A percentile compares a stretch with the other conserved stretches of the same genome.
Evolutionary conservation across 331 rosid species (phyloP).

Genomic region (Quercus lobata): DNA sequence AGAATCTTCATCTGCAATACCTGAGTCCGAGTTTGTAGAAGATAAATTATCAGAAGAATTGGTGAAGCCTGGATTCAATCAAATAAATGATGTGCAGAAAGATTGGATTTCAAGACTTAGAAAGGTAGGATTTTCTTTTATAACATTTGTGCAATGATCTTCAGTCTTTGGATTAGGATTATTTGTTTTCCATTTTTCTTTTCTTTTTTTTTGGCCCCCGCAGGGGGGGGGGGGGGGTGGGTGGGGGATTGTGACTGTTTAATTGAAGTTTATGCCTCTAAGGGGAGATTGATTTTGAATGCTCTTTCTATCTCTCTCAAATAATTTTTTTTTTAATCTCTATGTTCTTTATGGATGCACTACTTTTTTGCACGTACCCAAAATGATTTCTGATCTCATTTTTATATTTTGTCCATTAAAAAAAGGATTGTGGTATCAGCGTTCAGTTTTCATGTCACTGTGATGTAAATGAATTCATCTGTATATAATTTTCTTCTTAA

Average conservation of each 20-base stretch:
- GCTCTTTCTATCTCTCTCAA: background rate
- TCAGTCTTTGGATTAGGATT: background rate
- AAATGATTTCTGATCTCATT: background rate
- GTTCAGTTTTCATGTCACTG: background rate
- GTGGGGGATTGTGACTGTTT: background rate
- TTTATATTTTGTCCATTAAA: background rate
- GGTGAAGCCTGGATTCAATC: slow-evolving; percentile 15
- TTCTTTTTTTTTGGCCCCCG: no score
- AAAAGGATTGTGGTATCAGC: background rate
- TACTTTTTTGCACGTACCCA: background rate
- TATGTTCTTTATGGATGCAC: background rate
- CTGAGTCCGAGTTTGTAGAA: slow-evolving; percentile 20
- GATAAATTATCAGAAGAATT: slow-evolving; percentile 35
- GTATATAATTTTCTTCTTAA: background rate
- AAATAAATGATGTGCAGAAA: slow-evolving; percentile 15
- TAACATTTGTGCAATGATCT: background rate
- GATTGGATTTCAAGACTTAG: slow-evolving; percentile 33
- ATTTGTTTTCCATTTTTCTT: background rate
- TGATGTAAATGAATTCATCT: background rate
- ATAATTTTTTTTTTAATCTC: background rate
- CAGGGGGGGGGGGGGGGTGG: no score
- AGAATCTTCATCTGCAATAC: slow-evolving; percentile 21
- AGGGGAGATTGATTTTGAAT: background rate
- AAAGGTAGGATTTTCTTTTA: slow-evolving; percentile 29
- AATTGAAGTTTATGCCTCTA: slow-evolving; percentile 1